Evolutionary conservation across 2,329 filamentous ascomycete genomes (phyloP).

Genomic region (Fusarium haematococcum): DNA sequence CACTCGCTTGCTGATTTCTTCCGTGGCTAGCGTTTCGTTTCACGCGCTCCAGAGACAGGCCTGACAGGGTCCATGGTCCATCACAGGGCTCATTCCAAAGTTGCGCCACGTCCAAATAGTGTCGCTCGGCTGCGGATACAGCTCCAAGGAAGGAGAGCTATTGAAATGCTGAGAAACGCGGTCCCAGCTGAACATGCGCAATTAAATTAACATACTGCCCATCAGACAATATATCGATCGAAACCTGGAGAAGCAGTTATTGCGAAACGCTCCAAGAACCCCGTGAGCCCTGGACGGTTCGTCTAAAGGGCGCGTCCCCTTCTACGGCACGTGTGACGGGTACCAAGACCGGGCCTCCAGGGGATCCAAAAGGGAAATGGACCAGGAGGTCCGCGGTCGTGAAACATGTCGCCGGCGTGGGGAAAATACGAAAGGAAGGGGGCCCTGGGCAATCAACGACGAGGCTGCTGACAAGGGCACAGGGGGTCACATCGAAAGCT

Average conservation of each 20-base stretch:
- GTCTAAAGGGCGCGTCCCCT: conserved; percentile 34
- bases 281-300: background rate
- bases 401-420: conserved; percentile 44
- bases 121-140: background rate
- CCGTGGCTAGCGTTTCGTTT: conserved; percentile 40
- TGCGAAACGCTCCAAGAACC: background rate
- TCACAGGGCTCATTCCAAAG: conserved; percentile 32
- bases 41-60: conserved; percentile 16
- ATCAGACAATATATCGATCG: background rate
- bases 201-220: background rate
- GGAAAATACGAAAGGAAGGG: conserved; percentile 46
- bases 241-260: conserved; percentile 11
- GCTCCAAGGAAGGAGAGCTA: conserved; percentile 1
- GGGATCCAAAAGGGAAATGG: conserved; percentile 10
- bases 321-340: conserved; percentile 35
- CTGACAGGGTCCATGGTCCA: conserved; percentile 11
- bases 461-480: conserved; percentile 20
- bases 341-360: conserved; percentile 6
- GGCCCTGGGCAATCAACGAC: conserved; percentile 10
- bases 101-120: conserved; percentile 5
- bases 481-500: conserved; percentile 2
- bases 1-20: conserved; percentile 34
- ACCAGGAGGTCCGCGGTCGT: conserved; percentile 36
- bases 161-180: background rate
- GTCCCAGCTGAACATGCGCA: background rate